phyloP scores from a whole-genome alignment of 257 asterid genomes.

The Plantago elongata region DNA sequence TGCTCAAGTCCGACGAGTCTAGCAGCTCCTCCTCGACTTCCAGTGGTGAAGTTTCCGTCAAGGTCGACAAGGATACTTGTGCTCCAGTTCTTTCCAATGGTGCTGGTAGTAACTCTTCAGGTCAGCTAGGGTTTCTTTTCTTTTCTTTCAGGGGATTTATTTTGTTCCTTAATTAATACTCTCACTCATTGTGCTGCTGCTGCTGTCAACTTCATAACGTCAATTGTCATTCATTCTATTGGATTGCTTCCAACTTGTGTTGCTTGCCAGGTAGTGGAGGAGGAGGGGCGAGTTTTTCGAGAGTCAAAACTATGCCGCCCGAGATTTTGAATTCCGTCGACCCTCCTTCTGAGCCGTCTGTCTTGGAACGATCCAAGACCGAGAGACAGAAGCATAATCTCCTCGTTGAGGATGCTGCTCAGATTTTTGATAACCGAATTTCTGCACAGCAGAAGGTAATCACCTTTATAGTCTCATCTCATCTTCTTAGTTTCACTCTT shows the following conservation, averaged over 20 bases:
- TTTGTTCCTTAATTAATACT: too few species aligned
- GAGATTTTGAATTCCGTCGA: conserved; percentile 41
- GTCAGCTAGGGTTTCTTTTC: conserved; percentile 33
- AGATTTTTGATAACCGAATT: conserved; percentile 64
- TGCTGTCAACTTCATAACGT: too few species aligned
- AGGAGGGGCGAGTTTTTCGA: conserved; percentile 31
- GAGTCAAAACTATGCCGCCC: conserved; percentile 43
- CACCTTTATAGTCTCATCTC: not conserved
- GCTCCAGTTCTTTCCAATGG: conserved; percentile 36
- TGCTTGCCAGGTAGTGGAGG: conserved; percentile 40
- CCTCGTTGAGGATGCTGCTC: conserved; percentile 68
- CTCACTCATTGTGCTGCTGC: too few species aligned
- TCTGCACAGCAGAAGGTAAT: conserved; percentile 78
- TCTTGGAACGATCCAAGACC: conserved; percentile 57
- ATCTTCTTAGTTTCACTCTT: not conserved
- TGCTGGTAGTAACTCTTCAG: conserved; percentile 39
- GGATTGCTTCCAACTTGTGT: not conserved
- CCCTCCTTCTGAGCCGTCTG: conserved; percentile 25
- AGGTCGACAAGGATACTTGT: conserved; percentile 29
- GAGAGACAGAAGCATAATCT: conserved; percentile 54
- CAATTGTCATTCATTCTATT: too few species aligned
- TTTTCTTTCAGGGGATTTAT: too few species aligned
- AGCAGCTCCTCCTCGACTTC: conserved; percentile 39
- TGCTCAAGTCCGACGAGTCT: conserved; percentile 33
- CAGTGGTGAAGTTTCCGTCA: conserved; percentile 35